Percentiles rank a stretch among this genome's conserved stretches.
These are phyloP conservation scores for Penicillium flavigenum DNA, from an alignment of 495 filamentous ascomycete species.

Conservation along the genomic window DNA sequence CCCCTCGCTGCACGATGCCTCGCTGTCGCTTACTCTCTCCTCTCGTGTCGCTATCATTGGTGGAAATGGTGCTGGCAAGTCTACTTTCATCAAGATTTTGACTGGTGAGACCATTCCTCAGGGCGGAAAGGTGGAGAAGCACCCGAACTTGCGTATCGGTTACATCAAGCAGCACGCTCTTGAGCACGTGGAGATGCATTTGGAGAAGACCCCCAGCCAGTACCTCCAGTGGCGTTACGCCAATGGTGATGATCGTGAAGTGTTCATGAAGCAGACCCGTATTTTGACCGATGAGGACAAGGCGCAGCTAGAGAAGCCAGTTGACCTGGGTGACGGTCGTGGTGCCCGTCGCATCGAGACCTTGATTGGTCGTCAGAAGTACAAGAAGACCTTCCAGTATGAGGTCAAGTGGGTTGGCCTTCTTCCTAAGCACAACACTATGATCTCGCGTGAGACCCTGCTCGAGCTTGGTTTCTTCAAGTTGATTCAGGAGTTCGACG, in stretches of 20 bases:
- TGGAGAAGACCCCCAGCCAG: conserved; percentile 98
- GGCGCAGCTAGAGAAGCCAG: conserved; percentile 82
- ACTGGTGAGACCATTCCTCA: conserved; percentile 95
- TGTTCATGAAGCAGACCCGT: conserved; percentile 95
- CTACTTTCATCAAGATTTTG: conserved; percentile 94
- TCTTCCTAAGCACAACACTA: conserved; percentile 89
- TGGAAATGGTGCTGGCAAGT: conserved; percentile 97
- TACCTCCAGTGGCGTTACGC: conserved; percentile 99
- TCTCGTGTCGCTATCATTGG: conserved; percentile 95
- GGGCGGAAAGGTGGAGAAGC: conserved; percentile 89
- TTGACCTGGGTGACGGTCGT: conserved; percentile 80
- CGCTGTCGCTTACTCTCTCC: conserved; percentile 79
- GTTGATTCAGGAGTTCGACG: conserved; percentile 95
- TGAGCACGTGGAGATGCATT: conserved; percentile 98
- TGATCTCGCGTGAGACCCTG: conserved; percentile 91
- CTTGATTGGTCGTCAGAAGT: conserved; percentile 95
- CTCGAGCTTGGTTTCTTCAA: conserved; percentile 83
- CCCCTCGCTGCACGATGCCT: conserved; percentile 85
- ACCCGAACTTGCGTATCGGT: conserved; percentile 96
- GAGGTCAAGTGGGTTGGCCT: conserved; percentile 91
- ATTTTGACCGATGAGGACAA: conserved; percentile 80
- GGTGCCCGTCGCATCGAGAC: conserved; percentile 77
- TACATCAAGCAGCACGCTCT: conserved; percentile 99
- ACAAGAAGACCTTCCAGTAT: conserved; percentile 99
- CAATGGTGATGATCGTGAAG: conserved; percentile 94